phyloP scores from a whole-genome alignment of 768 basidiomycete genomes.

The Phanerochaete carnosa region DNA sequence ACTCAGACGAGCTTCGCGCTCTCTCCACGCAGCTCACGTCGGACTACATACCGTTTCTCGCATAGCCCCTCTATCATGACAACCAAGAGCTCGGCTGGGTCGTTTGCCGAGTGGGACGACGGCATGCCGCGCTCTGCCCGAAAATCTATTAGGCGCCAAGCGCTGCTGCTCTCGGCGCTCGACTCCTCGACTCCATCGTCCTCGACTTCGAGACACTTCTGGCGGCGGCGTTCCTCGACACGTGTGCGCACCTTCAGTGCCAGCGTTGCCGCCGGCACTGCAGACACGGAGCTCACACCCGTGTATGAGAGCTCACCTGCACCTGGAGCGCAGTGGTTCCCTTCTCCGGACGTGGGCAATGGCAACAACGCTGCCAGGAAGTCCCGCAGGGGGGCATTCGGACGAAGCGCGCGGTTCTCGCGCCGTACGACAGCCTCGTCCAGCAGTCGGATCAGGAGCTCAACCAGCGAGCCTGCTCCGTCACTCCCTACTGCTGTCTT shows the following conservation, averaged over 20 bases:
- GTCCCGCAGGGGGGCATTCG: conserved; percentile 4
- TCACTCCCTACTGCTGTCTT: conserved; percentile 1
- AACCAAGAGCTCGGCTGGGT: not conserved
- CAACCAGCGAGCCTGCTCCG: not conserved
- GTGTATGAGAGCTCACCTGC: conserved; percentile 6
- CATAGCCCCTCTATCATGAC: not conserved
- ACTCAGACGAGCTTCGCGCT: conserved; percentile 9
- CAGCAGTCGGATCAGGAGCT: not conserved
- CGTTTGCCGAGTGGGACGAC: not conserved
- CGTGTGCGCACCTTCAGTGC: not conserved
- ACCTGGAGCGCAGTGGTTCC: not conserved
- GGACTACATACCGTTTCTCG: conserved; percentile 5
- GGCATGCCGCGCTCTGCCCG: not conserved
- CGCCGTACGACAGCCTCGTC: not conserved
- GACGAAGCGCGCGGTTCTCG: not conserved
- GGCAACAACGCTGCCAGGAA: not conserved
- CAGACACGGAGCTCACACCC: conserved; percentile 3
- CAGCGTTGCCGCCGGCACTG: not conserved
- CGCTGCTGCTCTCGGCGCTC: not conserved
- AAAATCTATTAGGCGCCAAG: not conserved
- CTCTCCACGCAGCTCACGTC: not conserved
- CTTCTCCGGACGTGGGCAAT: not conserved
- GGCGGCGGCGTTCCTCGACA: conserved; percentile 1
- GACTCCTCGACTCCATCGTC: not conserved
- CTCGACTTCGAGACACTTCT: not conserved